Percentiles rank a stretch among this genome's conserved stretches.
Conservation (phyloP, 805 yeast genomes). For the Kodamaea hsintzibuensis region DNA sequence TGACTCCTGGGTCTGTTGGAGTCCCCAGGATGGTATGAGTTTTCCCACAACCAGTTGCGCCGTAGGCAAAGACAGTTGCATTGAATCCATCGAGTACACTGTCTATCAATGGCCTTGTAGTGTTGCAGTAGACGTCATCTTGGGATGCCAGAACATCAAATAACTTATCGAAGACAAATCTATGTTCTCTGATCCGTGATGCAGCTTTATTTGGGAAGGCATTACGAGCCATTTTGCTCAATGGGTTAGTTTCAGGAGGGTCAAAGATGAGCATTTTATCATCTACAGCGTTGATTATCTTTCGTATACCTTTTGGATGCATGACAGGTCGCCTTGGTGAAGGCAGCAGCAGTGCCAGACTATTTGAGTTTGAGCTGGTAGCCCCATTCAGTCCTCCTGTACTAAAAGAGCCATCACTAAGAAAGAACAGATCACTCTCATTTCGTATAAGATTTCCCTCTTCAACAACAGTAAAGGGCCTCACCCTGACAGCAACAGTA, state of each 20-base stretch:
- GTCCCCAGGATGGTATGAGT: constrained; percentile 88
- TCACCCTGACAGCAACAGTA: constrained; percentile 74
- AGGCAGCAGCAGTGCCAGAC: constrained; percentile 10
- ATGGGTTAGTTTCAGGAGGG: constrained; percentile 73
- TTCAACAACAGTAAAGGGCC: constrained; percentile 76
- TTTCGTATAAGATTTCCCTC: constrained; percentile 44
- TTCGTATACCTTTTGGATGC: constrained; percentile 57
- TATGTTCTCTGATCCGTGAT: constrained; percentile 64
- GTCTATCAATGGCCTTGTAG: constrained; percentile 72
- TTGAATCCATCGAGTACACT: constrained; percentile 82
- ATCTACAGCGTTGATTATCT: constrained; percentile 77
- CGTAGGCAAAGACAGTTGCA: constrained; percentile 92
- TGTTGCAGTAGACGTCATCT: constrained; percentile 60
- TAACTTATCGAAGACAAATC: constrained; percentile 78
- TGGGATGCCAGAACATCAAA: constrained; percentile 71
- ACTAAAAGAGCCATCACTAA: constrained; percentile 55
- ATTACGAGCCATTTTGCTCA: constrained; percentile 48
- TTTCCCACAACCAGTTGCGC: constrained; percentile 98
- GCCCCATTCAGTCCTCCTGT: neutral
- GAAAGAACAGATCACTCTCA: constrained; percentile 41
- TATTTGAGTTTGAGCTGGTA: neutral
- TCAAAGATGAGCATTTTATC: constrained; percentile 85
- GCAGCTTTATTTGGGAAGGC: constrained; percentile 41
- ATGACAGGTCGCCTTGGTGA: constrained; percentile 14
- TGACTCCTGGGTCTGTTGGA: constrained; percentile 72